Conservation (phyloP, 306 rosid genomes). For the Pyrus bretschneideri region DNA sequence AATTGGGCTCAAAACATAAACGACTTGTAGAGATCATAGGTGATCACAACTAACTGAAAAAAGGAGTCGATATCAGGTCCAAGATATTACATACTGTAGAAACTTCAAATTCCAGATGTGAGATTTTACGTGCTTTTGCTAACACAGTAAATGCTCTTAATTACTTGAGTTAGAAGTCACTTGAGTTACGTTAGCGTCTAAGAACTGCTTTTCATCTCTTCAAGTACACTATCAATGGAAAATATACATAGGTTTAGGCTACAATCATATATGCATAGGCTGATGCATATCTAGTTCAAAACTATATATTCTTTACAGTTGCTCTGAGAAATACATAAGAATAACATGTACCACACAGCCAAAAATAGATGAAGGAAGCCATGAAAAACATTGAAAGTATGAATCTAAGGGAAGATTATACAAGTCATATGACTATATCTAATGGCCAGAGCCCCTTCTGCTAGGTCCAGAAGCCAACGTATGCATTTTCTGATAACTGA, state of each 20-base stretch:
- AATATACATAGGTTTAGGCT: neutral
- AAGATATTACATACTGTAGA: no score
- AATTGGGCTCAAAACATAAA: no score
- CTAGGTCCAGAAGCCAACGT: constrained; percentile 83
- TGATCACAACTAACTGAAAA: no score
- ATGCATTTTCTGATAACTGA: constrained; percentile 20
- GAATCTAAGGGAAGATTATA: neutral
- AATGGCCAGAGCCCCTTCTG: constrained; percentile 78
- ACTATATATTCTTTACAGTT: neutral
- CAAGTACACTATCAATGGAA: neutral
- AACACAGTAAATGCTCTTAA: no score
- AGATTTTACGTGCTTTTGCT: no score
- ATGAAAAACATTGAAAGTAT: neutral
- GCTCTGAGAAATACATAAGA: neutral
- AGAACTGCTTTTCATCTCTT: no score
- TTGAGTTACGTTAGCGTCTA: no score
- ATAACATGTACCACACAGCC: neutral
- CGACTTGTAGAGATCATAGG: no score
- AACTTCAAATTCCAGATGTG: no score
- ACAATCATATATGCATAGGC: neutral
- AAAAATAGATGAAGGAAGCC: neutral
- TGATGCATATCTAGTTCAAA: neutral
- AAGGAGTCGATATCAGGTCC: no score
- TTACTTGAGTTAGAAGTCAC: no score
- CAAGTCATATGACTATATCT: neutral